Evolutionary conservation across 2,329 filamentous ascomycete species (phyloP).

Genomic region (Neopestalotiopsis clavispora): DNA sequence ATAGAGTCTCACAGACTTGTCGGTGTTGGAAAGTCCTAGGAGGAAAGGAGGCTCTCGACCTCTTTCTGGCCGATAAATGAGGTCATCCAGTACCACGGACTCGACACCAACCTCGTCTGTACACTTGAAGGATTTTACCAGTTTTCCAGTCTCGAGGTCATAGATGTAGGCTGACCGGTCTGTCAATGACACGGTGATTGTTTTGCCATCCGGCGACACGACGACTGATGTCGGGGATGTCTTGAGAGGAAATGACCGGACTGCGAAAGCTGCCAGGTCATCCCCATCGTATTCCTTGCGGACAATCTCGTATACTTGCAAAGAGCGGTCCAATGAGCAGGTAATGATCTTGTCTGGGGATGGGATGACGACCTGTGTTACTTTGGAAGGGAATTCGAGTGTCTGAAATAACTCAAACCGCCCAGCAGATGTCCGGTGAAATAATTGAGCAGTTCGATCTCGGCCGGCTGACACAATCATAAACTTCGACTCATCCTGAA

Average conservation of each 20-base stretch:
- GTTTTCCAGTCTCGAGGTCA: conserved; percentile 70
- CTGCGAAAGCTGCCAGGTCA: conserved; percentile 76
- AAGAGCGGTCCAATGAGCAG: conserved; percentile 84
- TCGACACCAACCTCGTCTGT: conserved; percentile 81
- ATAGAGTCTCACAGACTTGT: conserved; percentile 94
- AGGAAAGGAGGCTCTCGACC: conserved; percentile 68
- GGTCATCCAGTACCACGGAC: conserved; percentile 79
- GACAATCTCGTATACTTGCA: conserved; percentile 81
- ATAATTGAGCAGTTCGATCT: conserved; percentile 94
- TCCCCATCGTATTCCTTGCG: conserved; percentile 68
- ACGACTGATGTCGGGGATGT: conserved; percentile 86
- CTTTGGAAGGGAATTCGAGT: conserved; percentile 87
- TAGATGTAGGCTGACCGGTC: conserved; percentile 67
- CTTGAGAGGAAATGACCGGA: conserved; percentile 80
- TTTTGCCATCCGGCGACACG: conserved; percentile 65
- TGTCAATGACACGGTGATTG: conserved; percentile 62
- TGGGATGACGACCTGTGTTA: conserved; percentile 76
- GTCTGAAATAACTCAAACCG: conserved; percentile 85
- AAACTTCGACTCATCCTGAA: conserved; percentile 63
- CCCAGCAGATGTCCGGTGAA: conserved; percentile 62
- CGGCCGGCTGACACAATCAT: conserved; percentile 84
- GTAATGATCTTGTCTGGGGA: conserved; percentile 79
- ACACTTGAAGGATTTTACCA: conserved; percentile 78
- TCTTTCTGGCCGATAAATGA: conserved; percentile 66
- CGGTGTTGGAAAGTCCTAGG: conserved; percentile 88